Evolutionary conservation across 129 eudicot species (phyloP).

Genomic region (Kitagawia praeruptora): DNA sequence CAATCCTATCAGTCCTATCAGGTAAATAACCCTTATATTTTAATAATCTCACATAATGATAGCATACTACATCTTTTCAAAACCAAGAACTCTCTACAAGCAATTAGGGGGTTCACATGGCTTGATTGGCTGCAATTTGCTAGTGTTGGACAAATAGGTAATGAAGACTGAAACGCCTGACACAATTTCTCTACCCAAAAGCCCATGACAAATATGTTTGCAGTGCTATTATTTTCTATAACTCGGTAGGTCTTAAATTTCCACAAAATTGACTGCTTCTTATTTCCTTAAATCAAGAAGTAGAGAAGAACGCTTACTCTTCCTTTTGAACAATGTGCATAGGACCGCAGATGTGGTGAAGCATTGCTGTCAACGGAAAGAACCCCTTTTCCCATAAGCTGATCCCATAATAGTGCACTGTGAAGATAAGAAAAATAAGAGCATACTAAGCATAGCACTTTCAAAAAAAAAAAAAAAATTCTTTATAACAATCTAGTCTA

Average conservation of each 20-base stretch:
- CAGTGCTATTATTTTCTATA: neutral
- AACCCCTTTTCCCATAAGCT: constrained; percentile 87
- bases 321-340: constrained; percentile 89
- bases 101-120: neutral
- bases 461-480: neutral
- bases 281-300: neutral
- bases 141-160: neutral
- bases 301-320: constrained; percentile 41
- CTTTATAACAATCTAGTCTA: neutral
- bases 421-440: constrained; percentile 12
- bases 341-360: constrained; percentile 68
- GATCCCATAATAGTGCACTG: constrained; percentile 87
- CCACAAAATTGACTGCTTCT: no score
- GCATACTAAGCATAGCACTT: neutral
- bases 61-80: neutral
- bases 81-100: neutral
- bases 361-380: constrained; percentile 52
- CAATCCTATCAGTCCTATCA: neutral
- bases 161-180: neutral
- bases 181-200: neutral
- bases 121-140: neutral
- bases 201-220: neutral
- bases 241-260: no score
- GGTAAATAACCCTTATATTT: no score
- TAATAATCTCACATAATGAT: neutral